phyloP scores from a whole-genome alignment of 768 basidiomycete species.

The Cubamyces sp. region DNA sequence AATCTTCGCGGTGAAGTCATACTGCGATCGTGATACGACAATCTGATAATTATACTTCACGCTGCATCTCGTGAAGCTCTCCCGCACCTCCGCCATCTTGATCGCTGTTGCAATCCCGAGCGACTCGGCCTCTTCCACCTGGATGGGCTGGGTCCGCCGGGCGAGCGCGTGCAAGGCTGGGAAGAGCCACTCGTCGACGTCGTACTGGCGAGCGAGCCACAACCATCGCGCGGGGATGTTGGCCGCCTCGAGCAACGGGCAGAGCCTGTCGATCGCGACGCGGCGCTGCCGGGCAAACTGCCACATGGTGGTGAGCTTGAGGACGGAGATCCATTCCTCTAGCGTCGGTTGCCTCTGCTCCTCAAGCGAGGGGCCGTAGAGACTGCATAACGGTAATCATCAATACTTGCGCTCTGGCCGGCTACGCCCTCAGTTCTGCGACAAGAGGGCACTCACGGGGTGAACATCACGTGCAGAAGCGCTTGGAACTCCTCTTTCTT shows the following conservation, averaged over 20 bases:
- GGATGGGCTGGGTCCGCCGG: conserved; percentile 1
- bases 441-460: conserved; percentile 16
- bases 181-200: conserved; percentile 27
- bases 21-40: background rate
- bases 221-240: conserved; percentile 25
- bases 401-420: too few species aligned
- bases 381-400: conserved; percentile 2
- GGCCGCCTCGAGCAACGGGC: conserved; percentile 13
- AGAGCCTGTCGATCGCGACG: conserved; percentile 22
- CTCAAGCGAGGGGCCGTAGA: conserved; percentile 10
- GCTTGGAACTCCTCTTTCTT: conserved; percentile 20
- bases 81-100: conserved; percentile 18
- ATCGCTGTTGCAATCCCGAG: conserved; percentile 14
- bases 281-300: conserved; percentile 11
- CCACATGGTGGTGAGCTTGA: conserved; percentile 25
- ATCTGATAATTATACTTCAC: too few species aligned
- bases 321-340: conserved; percentile 23
- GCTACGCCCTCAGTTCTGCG: background rate
- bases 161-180: conserved; percentile 22
- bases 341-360: conserved; percentile 1
- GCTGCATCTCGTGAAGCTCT: background rate
- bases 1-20: background rate
- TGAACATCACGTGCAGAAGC: conserved; percentile 28
- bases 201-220: conserved; percentile 24
- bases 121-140: conserved; percentile 9